Conservation (phyloP, 345 rosid species). For the Hypericum perforatum region DNA sequence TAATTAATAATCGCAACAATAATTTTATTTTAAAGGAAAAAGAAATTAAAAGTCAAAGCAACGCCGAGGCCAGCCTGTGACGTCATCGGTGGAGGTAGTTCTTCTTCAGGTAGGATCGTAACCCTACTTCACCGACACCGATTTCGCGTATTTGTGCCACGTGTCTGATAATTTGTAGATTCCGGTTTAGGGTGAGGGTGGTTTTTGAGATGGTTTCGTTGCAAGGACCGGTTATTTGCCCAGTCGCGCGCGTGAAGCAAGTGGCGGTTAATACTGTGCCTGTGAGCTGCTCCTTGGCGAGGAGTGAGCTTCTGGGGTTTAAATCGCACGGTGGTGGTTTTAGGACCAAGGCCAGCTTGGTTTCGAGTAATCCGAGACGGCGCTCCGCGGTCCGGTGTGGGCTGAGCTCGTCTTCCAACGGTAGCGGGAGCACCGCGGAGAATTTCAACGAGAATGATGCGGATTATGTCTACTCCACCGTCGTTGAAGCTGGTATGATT, state of each 20-base stretch:
- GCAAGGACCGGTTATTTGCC: constrained; percentile 73
- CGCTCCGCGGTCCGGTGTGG: constrained; percentile 38
- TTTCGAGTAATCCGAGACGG: constrained; percentile 20
- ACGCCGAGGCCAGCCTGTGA: no score
- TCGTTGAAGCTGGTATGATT: constrained; percentile 81
- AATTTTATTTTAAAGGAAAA: no score
- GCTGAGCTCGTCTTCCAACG: constrained; percentile 83
- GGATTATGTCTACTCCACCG: constrained; percentile 70
- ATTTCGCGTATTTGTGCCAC: no score
- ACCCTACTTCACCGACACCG: no score
- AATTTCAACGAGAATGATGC: constrained; percentile 77
- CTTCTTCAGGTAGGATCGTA: no score
- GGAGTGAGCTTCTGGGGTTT: constrained; percentile 24
- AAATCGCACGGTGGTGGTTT: constrained; percentile 35
- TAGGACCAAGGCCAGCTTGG: constrained; percentile 17
- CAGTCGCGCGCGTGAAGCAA: constrained; percentile 50
- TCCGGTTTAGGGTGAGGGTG: no score
- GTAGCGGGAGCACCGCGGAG: constrained; percentile 69
- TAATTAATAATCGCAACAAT: no score
- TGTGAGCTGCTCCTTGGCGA: constrained; percentile 27
- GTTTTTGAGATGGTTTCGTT: constrained; percentile 46
- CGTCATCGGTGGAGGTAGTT: no score
- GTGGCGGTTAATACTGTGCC: constrained; percentile 36
- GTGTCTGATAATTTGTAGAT: no score
- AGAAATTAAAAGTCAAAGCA: no score